Percentiles rank a stretch among this genome's conserved stretches.
These are phyloP conservation scores for Polygonum aviculare DNA, from an alignment of 148 eudicot species.

Conservation along the genomic window DNA sequence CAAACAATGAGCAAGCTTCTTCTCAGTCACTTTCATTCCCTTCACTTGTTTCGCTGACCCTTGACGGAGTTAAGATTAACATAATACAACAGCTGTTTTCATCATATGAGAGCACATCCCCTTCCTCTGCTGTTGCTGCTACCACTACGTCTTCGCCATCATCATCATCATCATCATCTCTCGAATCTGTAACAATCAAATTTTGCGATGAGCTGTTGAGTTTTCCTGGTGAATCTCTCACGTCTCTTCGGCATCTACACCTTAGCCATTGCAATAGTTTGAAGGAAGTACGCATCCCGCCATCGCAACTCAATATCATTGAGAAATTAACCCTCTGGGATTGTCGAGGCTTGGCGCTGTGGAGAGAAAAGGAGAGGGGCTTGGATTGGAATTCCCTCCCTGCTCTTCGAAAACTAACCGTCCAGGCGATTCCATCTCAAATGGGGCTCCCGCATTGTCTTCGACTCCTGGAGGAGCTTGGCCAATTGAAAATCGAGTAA, in stretches of 20 bases:
- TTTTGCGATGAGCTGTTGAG: neutral
- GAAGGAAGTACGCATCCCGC: neutral
- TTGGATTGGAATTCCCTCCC: neutral
- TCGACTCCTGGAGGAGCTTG: neutral
- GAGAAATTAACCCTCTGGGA: neutral
- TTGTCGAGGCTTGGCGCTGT: neutral
- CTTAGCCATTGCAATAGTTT: neutral
- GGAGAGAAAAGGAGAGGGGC: neutral
- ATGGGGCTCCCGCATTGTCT: neutral
- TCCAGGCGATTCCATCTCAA: neutral
- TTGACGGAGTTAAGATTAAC: too few relatives aligned
- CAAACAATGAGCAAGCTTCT: too few relatives aligned
- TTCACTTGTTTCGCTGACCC: neutral
- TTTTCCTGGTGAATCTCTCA: neutral
- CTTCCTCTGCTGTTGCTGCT: too few relatives aligned
- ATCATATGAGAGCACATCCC: neutral
- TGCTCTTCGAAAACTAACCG: neutral
- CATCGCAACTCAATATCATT: neutral
- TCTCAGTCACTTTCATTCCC: neutral
- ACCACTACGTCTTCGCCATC: too few relatives aligned
- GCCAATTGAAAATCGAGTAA: neutral
- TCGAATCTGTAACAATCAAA: neutral
- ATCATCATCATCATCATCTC: neutral
- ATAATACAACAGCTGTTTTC: neutral
- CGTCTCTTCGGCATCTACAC: neutral